Conservation (phyloP, 2,329 filamentous ascomycete species). For the Cytospora mali region DNA sequence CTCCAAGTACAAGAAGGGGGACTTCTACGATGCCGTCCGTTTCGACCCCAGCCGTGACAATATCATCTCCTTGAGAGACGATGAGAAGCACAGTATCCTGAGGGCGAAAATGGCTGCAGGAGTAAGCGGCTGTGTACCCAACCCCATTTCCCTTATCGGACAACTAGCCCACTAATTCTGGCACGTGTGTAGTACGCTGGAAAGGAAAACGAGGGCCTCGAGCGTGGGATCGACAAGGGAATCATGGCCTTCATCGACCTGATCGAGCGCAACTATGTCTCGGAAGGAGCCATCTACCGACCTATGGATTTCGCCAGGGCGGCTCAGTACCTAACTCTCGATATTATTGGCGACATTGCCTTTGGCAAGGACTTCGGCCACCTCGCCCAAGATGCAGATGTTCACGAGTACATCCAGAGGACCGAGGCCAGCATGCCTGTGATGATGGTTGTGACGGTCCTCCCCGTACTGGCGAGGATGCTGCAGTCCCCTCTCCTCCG, state of each 20-base stretch:
- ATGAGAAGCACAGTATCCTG: slow-evolving; percentile 41
- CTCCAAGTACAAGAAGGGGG: slow-evolving; percentile 42
- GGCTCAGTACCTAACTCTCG: slow-evolving; percentile 56
- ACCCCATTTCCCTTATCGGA: slow-evolving; percentile 2
- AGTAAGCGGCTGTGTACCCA: slow-evolving; percentile 36
- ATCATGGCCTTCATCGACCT: slow-evolving; percentile 39
- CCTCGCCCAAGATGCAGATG: slow-evolving; percentile 47
- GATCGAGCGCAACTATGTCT: slow-evolving; percentile 45
- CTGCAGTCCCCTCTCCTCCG: slow-evolving; percentile 17
- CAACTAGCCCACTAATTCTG: slow-evolving; percentile 18
- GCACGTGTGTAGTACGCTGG: slow-evolving; percentile 33
- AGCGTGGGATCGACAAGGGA: slow-evolving; percentile 32
- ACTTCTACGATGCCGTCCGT: slow-evolving; percentile 43
- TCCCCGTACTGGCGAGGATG: slow-evolving; percentile 27
- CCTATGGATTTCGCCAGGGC: slow-evolving; percentile 53
- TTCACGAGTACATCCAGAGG: slow-evolving; percentile 29
- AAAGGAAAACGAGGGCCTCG: slow-evolving; percentile 36
- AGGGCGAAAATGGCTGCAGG: slow-evolving; percentile 49
- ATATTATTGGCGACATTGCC: slow-evolving; percentile 56
- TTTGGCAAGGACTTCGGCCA: slow-evolving; percentile 54
- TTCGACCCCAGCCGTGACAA: slow-evolving; percentile 42
- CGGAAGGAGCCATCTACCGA: slow-evolving; percentile 37
- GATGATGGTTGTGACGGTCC: slow-evolving; percentile 35
- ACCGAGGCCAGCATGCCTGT: slow-evolving; percentile 39
- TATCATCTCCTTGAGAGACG: slow-evolving; percentile 40